A percentile compares a stretch with the other conserved stretches of the same genome.
Evolutionary conservation across 164 flowering plant genomes (phyloP).

Genomic region (Umbellularia californica): DNA sequence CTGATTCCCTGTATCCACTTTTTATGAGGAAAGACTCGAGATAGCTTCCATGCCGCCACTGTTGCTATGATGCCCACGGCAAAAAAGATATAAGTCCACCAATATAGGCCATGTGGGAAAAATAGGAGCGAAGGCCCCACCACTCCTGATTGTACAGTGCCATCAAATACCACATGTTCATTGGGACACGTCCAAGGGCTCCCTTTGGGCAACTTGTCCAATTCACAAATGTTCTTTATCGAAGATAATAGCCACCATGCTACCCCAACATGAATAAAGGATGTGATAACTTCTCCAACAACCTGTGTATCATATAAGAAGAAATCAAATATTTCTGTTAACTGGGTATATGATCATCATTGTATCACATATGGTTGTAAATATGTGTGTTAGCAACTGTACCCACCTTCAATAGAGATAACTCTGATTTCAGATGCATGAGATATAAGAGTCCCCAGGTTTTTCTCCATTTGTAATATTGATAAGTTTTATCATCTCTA

Average conservation of each 20-base stretch:
- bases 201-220: slow-evolving; percentile 9
- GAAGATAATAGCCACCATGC: slow-evolving; percentile 16
- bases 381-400: too few relatives aligned
- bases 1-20: slow-evolving; percentile 44
- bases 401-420: too few relatives aligned
- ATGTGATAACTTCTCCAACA: too few relatives aligned
- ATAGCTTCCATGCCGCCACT: background rate
- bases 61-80: background rate
- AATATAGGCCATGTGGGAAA: slow-evolving; percentile 7
- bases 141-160: background rate
- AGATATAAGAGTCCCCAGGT: too few relatives aligned
- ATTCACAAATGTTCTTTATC: slow-evolving; percentile 13
- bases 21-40: slow-evolving; percentile 4
- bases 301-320: too few relatives aligned
- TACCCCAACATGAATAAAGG: background rate
- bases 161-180: slow-evolving; percentile 11
- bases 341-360: too few relatives aligned
- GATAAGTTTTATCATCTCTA: too few relatives aligned
- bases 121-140: slow-evolving; percentile 3
- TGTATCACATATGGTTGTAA: too few relatives aligned
- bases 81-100: background rate
- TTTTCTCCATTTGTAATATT: too few relatives aligned
- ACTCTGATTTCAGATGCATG: too few relatives aligned
- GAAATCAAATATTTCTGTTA: too few relatives aligned
- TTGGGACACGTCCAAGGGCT: slow-evolving; percentile 26